Base-by-base conservation (phyloP, 2,329 filamentous ascomycete species). In the Falciphora oryzae region DNA sequence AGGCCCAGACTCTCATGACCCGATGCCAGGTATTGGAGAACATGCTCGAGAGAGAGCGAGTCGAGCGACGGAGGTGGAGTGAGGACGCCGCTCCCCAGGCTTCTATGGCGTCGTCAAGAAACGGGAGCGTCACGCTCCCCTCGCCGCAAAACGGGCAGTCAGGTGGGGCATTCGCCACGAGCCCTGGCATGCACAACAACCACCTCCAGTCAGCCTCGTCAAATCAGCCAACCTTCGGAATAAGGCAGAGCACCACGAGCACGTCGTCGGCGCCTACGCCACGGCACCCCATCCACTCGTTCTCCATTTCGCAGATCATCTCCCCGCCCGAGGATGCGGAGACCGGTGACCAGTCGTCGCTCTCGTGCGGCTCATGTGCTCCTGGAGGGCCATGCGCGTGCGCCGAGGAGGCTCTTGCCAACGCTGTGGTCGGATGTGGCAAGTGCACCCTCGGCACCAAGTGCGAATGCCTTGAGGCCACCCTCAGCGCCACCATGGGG, bases 1-100 rank as follows among this genome's bases (percentile, higher is more conserved):
- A 92, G 69, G 78, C 91, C 4, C 85, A 90, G 71, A 85, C 86
- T 25, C 87, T 89, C 69, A 85, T 82, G 53, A 83, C 81, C 32
- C 81, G 84, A 67, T 90, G 87, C 73, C 78, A 85, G 69, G 78
- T 83, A 31, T 76, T 91, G 29, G 87, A 91, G 74, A 85, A 81
- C 66, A 81, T 88, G 73, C 79, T 91, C 11, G 84, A 86, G 65
- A 81, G 81, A 65, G 85, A 87, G 73, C 80, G 83, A 22, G 75
- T 80, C 67, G 80, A 81, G 59, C 78, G 81, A 75, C 59, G 61
- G 44, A 63, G 59, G 27, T 59, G 50, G 59, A 62, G 64, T 32
- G 59, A 65, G 14, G 64, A 32, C 18, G 25, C 22, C 14, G 28
- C 57, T 18, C 13, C 25, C 6, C 60, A 56, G 28, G 4, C 25